Percentiles rank a stretch among this genome's conserved stretches.
These are phyloP conservation scores for Sarcomyxa edulis DNA, from an alignment of 768 basidiomycete species.

Conservation along the genomic window DNA sequence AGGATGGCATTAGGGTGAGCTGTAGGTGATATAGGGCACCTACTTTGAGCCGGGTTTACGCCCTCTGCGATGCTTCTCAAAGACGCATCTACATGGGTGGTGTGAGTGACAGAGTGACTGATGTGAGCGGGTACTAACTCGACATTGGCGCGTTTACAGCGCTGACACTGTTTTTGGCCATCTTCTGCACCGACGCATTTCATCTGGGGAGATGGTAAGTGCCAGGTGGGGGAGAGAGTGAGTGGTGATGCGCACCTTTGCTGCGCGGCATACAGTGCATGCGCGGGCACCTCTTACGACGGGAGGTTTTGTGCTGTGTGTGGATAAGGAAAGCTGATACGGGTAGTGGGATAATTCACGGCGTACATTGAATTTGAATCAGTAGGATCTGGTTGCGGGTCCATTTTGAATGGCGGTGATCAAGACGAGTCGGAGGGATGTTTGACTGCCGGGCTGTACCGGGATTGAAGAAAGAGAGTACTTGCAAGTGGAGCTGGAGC, in stretches of 20 bases:
- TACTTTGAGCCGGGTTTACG: conserved; percentile 90
- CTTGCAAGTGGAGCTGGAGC: conserved; percentile 8
- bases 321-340: conserved; percentile 11
- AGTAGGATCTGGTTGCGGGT: too few relatives aligned
- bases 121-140: conserved; percentile 43
- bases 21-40: conserved; percentile 15
- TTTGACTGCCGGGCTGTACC: conserved; percentile 1
- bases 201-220: conserved; percentile 48
- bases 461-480: conserved; percentile 4
- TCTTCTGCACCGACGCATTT: conserved; percentile 90
- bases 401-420: too few relatives aligned
- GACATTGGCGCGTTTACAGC: conserved; percentile 75
- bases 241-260: conserved; percentile 50
- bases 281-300: conserved; percentile 56
- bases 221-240: conserved; percentile 10
- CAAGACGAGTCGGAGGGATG: conserved; percentile 7
- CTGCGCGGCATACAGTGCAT: conserved; percentile 80
- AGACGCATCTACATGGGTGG: conserved; percentile 54
- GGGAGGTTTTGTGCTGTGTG: conserved; percentile 35
- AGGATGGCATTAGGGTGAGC: conserved; percentile 7
- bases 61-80: conserved; percentile 86
- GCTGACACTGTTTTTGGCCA: conserved; percentile 74
- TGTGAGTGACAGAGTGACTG: conserved; percentile 7
- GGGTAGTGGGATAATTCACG: conserved; percentile 13
- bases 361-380: too few relatives aligned